Evolutionary conservation across 176 grass and related monocot species (phyloP), one percentile per base, ranked within the genome.

Genomic region (Chrysopogon serrulatus): DNA sequence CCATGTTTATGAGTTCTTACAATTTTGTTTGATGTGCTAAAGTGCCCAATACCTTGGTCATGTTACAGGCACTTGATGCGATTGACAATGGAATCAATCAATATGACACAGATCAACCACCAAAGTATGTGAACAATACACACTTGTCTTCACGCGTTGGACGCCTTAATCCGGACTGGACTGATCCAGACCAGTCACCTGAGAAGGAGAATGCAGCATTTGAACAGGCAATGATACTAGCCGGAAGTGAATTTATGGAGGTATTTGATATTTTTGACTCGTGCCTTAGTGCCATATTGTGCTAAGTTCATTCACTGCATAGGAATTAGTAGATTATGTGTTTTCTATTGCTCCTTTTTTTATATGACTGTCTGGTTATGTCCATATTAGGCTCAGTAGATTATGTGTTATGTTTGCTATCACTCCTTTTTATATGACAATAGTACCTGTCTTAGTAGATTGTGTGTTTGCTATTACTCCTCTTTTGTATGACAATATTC

Each of bases 21-120:
- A n/a, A 65, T 53, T 71, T 45, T 76, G 54, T 49, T 26, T 24
- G 18, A 67, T 83, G 15, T 85, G 37, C 15, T 11, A 28, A 83
- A 73, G 41, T 72, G 8, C 16, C 32, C 57, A 66, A 37, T 66
- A 16, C 5, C 17, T 69, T 32, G 82, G 44, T 88, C 75, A 40
- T 79, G 49, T 76, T 56, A 75, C 76, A 98, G 92, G 88, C 92
- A 84, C 82, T 98, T 82, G 95, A 98, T 86, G 95, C 95, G 32
- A 90, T 98, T 86, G 95, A 98, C 56, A 98, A 98, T 79, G 92
- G 95, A 63, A 90, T 95, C 83, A 98, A 92, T 86, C 92, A 94
- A 79, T 98, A 94, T 79, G 92, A 98, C 59, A 95, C 84, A 26
- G 95, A 95, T 34, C 88, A 91, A 69, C 84, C 95, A 47, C 92